Percentiles rank a stretch among this genome's conserved stretches.
Conservation (phyloP, 106 monocot genomes). For the Dioscorea alata region DNA sequence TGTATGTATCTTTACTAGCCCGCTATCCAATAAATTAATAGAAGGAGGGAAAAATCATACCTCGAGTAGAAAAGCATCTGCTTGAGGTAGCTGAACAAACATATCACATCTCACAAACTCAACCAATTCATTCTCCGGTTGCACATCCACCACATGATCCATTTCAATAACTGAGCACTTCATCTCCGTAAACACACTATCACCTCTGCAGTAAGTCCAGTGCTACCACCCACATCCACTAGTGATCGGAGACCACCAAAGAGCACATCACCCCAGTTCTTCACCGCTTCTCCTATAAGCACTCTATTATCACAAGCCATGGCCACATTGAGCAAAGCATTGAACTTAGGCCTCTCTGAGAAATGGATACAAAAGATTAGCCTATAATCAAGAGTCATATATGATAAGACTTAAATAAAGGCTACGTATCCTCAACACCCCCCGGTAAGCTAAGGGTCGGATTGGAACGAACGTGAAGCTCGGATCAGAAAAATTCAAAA, state of each 20-base stretch:
- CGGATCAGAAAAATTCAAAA: no score
- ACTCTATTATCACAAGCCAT: not conserved
- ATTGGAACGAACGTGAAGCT: no score
- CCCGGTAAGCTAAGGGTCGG: no score
- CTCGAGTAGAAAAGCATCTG: slow-evolving; percentile 10
- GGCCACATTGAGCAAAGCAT: not conserved
- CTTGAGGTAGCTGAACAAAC: slow-evolving; percentile 2
- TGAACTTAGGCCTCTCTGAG: not conserved
- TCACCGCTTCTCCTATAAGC: not conserved
- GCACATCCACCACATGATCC: not conserved
- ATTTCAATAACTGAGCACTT: slow-evolving; percentile 12
- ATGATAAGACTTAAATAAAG: no score
- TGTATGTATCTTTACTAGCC: no score
- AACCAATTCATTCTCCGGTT: no score
- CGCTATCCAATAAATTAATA: no score
- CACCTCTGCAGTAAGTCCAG: not conserved
- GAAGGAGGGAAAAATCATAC: not conserved
- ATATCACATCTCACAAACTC: slow-evolving; percentile 3
- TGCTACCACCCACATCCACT: slow-evolving; percentile 15
- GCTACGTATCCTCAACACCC: no score
- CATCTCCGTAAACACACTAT: slow-evolving; percentile 4
- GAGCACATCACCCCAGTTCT: not conserved
- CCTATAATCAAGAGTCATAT: no score
- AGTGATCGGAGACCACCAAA: not conserved
- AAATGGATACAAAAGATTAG: no score